Evolutionary conservation across 306 rosid species (phyloP), one percentile per base, ranked within the genome.

Genomic region (Trifolium subterraneum): DNA sequence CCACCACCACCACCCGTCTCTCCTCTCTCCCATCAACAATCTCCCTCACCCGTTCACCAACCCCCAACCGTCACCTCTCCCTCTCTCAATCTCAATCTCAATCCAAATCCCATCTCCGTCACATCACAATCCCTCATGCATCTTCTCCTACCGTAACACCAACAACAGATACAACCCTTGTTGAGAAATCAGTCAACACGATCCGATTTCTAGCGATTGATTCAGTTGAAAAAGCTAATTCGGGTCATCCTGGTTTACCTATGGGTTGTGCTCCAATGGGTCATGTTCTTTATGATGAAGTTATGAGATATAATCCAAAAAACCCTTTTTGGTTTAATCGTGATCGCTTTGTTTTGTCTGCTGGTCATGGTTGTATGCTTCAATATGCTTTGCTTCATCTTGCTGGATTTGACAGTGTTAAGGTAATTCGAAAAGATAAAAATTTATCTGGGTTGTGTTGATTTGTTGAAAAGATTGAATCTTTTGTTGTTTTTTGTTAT

Each of bases 251-350:
- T 29, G 99, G 99, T 44, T 31, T 94, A 22, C 99, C 99, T 16
- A 94, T 94, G 99, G 99, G 99, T 0, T 94, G 99, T 61, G 99
- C 99, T 14, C 99, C 99, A 4, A 79, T 92, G 89, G 99, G 97
- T 27, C 99, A 94, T 64, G 81, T 94, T 18, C 76, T 94, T 31
- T 94, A 88, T 60, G 99, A 94, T 16, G 99, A 94, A 84, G 72
- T 85, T 58, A 88, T 94, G 99, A 88, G 72, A 80, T 94, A 88
- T 45, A 94, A 94, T 73, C 99, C 99, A 0, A 94, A 90, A 77
- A 94, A 94, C 50, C 97, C 99, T 1, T 72, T 80, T 56, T 94
- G 99, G 99, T 94, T 94, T 74, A 94, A 94, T 80, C 89, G 99
- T 68, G 99, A 94, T 78, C 89, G 99, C 22, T 94, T 94, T n/a